Evolutionary conservation across 306 rosid species (phyloP), one percentile per base, ranked within the genome.

Genomic region (Cyclanthera cordifolia): DNA sequence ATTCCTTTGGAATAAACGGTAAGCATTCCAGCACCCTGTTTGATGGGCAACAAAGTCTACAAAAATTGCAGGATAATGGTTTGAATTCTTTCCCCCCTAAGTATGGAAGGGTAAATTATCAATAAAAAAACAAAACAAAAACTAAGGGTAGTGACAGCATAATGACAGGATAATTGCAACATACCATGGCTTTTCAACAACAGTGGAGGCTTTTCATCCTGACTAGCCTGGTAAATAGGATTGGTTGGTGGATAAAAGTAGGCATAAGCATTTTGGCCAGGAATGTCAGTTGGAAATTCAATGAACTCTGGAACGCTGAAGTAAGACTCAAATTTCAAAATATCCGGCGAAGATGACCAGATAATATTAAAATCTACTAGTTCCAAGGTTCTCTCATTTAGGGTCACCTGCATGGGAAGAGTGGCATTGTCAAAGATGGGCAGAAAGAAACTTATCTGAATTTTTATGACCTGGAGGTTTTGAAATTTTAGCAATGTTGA

Each of bases 331-430:
- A 76, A 89, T 53, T 86, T 86, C 30, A 78, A 76, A 83, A 83
- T 79, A 78, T 93, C 99, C 0, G 96, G 90, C 0, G 97, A 86
- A 53, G 99, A 88, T 53, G 96, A 86, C 99, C 99, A 93, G 37
- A 83, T 69, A 70, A 90, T 80, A 46, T 73, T 75, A 83, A 88
- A 90, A 43, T 78, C 85, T 56, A 78, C 86, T 72, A 73, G 85
- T 58, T 75, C 85, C 58, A 74, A 73, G 82, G 72, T 86, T 69
- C 75, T 75, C 45, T 86, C 84, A 66, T 88, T 85, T 41, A 90
- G 73, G 58, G 77, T 76, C 75, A 93, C 95, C 99, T 93, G 85
- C 49, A 15, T 20, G 53, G 53, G 20, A 23, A 65, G 45, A 45
- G 37, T 41, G 34, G 14, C 39, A 43, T 45, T 43, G 39, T 13